phyloP scores from a whole-genome alignment of 2,329 filamentous ascomycete genomes.

The Pyrenophora teres region DNA sequence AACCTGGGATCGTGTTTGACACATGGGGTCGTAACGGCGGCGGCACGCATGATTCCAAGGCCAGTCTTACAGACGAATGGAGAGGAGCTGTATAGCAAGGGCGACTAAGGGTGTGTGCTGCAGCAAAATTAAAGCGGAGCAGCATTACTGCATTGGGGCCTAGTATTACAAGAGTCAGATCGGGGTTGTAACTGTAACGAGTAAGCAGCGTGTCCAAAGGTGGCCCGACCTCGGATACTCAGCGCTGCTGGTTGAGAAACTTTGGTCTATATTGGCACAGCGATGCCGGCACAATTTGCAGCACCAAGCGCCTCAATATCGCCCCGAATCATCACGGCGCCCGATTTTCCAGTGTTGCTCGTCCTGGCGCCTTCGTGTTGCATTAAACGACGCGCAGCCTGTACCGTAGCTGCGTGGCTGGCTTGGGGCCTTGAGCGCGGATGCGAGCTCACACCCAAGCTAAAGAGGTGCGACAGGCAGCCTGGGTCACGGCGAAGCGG shows the following conservation, averaged over 20 bases:
- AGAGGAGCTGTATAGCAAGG: constrained; percentile 18
- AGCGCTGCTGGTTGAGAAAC: constrained; percentile 20
- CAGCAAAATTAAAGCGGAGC: constrained; percentile 26
- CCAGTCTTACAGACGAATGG: constrained; percentile 21
- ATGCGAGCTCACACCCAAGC: constrained; percentile 18
- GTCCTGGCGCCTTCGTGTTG: background rate
- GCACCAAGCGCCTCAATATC: constrained; percentile 22
- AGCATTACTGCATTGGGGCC: constrained; percentile 18
- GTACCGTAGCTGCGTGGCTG: background rate
- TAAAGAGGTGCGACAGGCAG: constrained; percentile 22
- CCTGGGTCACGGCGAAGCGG: constrained; percentile 18
- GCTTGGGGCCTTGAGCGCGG: constrained; percentile 3
- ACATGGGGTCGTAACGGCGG: constrained; percentile 20
- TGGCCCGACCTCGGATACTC: constrained; percentile 31
- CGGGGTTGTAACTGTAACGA: constrained; percentile 32
- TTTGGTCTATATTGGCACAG: constrained; percentile 31
- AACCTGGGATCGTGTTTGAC: constrained; percentile 19
- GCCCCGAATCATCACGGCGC: constrained; percentile 17
- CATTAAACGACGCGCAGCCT: constrained; percentile 2
- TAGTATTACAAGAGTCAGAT: constrained; percentile 28
- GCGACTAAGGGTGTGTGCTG: constrained; percentile 16
- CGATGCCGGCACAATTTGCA: constrained; percentile 23
- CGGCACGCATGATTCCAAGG: constrained; percentile 17
- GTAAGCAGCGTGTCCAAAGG: constrained; percentile 30
- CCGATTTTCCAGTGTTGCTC: constrained; percentile 12